Evolutionary conservation across 2,329 filamentous ascomycete genomes (phyloP).

Genomic region (Aspergillus chevalieri): DNA sequence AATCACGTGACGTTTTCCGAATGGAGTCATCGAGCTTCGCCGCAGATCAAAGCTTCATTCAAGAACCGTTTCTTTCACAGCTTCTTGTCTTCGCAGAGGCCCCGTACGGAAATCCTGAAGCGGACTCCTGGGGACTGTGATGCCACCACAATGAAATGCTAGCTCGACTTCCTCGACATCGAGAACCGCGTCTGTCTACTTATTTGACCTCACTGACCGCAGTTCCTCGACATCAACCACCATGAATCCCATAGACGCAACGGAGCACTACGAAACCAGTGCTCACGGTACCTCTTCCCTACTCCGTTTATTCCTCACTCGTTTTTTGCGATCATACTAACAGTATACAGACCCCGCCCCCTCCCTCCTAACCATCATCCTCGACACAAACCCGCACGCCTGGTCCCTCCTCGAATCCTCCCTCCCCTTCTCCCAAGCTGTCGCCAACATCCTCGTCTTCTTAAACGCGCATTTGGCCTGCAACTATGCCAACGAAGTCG

Average conservation of each 20-base stretch:
- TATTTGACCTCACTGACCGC: neutral
- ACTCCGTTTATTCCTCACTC: neutral
- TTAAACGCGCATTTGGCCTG: slow-evolving; percentile 94
- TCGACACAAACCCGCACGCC: slow-evolving; percentile 94
- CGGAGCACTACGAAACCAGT: slow-evolving; percentile 48
- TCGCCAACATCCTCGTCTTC: slow-evolving; percentile 89
- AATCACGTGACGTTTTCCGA: too few relatives aligned
- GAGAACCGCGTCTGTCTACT: too few relatives aligned
- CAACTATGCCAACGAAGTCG: slow-evolving; percentile 88
- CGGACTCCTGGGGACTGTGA: too few relatives aligned
- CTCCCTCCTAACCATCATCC: slow-evolving; percentile 79
- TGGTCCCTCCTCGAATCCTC: slow-evolving; percentile 72
- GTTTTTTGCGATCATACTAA: neutral
- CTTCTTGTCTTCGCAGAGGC: too few relatives aligned
- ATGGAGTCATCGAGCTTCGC: too few relatives aligned
- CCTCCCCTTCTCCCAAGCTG: slow-evolving; percentile 73
- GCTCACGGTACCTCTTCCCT: slow-evolving; percentile 33
- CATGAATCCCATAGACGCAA: slow-evolving; percentile 63
- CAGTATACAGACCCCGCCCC: slow-evolving; percentile 51
- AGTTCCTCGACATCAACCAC: slow-evolving; percentile 11
- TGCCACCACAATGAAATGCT: too few relatives aligned
- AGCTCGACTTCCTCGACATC: too few relatives aligned
- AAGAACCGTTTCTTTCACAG: too few relatives aligned
- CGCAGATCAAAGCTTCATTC: too few relatives aligned
- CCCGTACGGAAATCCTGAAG: too few relatives aligned